Evolutionary conservation across 192 early-diverging fungal species (phyloP).

Genomic region (Backusella psychrophila): DNA sequence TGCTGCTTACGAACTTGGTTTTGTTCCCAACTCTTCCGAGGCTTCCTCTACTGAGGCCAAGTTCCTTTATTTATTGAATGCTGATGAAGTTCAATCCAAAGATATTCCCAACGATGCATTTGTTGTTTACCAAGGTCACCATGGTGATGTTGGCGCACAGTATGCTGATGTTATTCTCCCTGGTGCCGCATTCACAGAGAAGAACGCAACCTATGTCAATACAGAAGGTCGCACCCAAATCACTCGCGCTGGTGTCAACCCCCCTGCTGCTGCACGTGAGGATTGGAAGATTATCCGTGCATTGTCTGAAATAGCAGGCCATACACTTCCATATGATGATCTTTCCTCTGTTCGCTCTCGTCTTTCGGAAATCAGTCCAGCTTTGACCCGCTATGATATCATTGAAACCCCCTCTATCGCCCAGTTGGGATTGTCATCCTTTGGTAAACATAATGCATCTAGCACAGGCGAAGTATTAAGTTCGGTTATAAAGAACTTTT

Average conservation of each 20-base stretch:
- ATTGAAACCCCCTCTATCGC: constrained; percentile 58
- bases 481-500: constrained; percentile 80
- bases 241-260: constrained; percentile 87
- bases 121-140: constrained; percentile 99
- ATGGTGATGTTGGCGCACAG: constrained; percentile 93
- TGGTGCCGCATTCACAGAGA: constrained; percentile 94
- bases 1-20: constrained; percentile 91
- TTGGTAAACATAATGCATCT: constrained; percentile 38
- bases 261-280: constrained; percentile 87
- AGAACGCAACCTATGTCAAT: constrained; percentile 93
- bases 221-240: constrained; percentile 94
- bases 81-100: constrained; percentile 76
- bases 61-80: constrained; percentile 91
- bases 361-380: constrained; percentile 82
- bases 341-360: constrained; percentile 74
- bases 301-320: constrained; percentile 85
- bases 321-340: constrained; percentile 91
- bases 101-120: constrained; percentile 89
- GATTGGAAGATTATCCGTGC: constrained; percentile 99
- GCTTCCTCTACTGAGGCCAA: constrained; percentile 37
- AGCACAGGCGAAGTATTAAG: constrained; percentile 45
- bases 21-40: constrained; percentile 54
- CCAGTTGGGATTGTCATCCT: constrained; percentile 58
- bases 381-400: constrained; percentile 72
- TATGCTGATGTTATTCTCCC: constrained; percentile 96